A percentile compares a stretch with the other conserved stretches of the same genome.
Conservation (phyloP, 352 stramenopile genomes). For the Globisporangium carolinianum region DNA sequence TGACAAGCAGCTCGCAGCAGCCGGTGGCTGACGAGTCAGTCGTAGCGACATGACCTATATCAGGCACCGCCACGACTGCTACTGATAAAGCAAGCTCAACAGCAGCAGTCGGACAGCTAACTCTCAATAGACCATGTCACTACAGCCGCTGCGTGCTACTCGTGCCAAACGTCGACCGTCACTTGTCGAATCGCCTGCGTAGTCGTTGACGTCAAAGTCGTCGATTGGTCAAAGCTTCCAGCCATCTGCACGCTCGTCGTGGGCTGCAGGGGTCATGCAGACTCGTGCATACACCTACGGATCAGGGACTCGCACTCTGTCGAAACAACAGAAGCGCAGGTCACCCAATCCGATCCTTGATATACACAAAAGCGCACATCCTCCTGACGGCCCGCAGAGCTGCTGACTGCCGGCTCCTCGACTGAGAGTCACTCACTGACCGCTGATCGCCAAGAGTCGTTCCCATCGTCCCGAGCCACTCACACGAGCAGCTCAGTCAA, state of each 20-base stretch:
- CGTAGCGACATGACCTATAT: too few species aligned
- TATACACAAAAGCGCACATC: slow-evolving; percentile 53
- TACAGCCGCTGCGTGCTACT: too few species aligned
- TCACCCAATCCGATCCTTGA: slow-evolving; percentile 80
- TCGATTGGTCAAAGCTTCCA: not conserved
- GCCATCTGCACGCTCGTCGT: slow-evolving; percentile 2
- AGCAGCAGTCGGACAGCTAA: too few species aligned
- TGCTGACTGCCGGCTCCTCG: slow-evolving; percentile 6
- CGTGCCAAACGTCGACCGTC: too few species aligned
- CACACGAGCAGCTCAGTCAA: slow-evolving; percentile 1
- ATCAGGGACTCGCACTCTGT: slow-evolving; percentile 23
- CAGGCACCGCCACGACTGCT: too few species aligned
- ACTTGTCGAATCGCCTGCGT: too few species aligned
- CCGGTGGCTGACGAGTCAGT: too few species aligned
- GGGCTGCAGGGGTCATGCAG: slow-evolving; percentile 36
- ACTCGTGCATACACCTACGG: slow-evolving; percentile 85
- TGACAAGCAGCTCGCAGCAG: too few species aligned
- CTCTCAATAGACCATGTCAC: too few species aligned
- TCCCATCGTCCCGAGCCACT: slow-evolving; percentile 11
- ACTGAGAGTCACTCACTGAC: slow-evolving; percentile 1
- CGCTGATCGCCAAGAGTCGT: slow-evolving; percentile 10
- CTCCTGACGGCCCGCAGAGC: slow-evolving; percentile 28
- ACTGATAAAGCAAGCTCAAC: too few species aligned
- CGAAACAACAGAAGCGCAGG: slow-evolving; percentile 1
- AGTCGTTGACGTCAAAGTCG: not conserved